Conservation (phyloP, 805 yeast species). For the Starmerella apis region DNA sequence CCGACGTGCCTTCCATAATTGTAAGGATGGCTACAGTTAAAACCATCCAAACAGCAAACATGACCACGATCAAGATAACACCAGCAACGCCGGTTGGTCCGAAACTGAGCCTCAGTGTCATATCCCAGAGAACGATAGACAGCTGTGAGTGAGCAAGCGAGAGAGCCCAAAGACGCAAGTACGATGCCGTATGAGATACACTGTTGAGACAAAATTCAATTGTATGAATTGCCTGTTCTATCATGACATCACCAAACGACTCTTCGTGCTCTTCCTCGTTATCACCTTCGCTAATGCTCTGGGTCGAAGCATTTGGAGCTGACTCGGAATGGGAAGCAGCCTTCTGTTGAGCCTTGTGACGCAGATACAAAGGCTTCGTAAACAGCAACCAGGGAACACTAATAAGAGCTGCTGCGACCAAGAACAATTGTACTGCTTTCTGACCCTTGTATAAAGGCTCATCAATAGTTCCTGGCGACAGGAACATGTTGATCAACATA, state of each 20-base stretch:
- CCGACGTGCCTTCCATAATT: conserved; percentile 97
- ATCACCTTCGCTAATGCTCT: conserved; percentile 25
- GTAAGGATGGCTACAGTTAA: conserved; percentile 86
- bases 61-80: conserved; percentile 58
- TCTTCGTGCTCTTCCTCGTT: conserved; percentile 45
- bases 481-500: conserved; percentile 91
- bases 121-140: conserved; percentile 88
- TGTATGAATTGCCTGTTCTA: conserved; percentile 94
- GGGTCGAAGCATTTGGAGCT: conserved; percentile 22
- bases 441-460: conserved; percentile 77
- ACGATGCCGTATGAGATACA: conserved; percentile 97
- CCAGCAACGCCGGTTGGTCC: conserved; percentile 55
- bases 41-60: conserved; percentile 92
- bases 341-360: conserved; percentile 41
- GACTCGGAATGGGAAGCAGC: conserved; percentile 1
- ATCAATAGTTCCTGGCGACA: conserved; percentile 80
- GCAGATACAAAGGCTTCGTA: conserved; percentile 67
- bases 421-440: conserved; percentile 56
- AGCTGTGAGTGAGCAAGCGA: conserved; percentile 95
- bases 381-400: conserved; percentile 90
- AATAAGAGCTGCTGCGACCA: conserved; percentile 64
- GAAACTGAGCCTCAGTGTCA: conserved; percentile 82
- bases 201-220: conserved; percentile 95
- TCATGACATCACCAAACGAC: conserved; percentile 85
- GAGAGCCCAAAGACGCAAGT: conserved; percentile 91